A percentile compares a stretch with the other conserved stretches of the same genome.
Evolutionary conservation across 805 yeast genomes (phyloP).

Genomic region (Lachancea sp.): DNA sequence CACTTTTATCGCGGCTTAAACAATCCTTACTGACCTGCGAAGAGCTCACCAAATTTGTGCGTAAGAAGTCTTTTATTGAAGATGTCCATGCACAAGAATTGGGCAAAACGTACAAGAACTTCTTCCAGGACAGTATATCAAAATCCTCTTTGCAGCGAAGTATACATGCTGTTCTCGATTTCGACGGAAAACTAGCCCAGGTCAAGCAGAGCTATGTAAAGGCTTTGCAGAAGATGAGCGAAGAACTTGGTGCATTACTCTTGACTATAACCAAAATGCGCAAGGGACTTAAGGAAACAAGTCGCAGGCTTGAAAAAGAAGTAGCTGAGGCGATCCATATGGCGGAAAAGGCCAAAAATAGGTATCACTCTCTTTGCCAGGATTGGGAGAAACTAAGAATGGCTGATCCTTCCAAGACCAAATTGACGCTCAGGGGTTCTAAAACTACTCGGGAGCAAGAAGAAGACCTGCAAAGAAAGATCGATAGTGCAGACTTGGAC

Average conservation of each 20-base stretch:
- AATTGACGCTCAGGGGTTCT: slow-evolving; percentile 71
- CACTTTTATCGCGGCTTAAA: slow-evolving; percentile 65
- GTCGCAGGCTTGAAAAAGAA: slow-evolving; percentile 74
- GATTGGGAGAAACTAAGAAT: slow-evolving; percentile 78
- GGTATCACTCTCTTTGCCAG: slow-evolving; percentile 72
- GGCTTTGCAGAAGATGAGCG: slow-evolving; percentile 78
- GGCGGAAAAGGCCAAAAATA: slow-evolving; percentile 82
- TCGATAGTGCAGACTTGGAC: slow-evolving; percentile 79
- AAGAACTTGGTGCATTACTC: slow-evolving; percentile 69
- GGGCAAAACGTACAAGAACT: slow-evolving; percentile 58
- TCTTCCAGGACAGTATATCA: slow-evolving; percentile 23
- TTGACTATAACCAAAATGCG: slow-evolving; percentile 65
- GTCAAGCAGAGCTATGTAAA: slow-evolving; percentile 73
- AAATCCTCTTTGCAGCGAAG: slow-evolving; percentile 50
- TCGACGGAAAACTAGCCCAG: slow-evolving; percentile 68
- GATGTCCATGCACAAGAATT: slow-evolving; percentile 72
- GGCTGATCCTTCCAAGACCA: slow-evolving; percentile 79
- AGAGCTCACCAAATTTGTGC: slow-evolving; percentile 73
- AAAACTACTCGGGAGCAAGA: slow-evolving; percentile 79
- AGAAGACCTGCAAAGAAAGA: slow-evolving; percentile 76
- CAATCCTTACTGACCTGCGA: slow-evolving; percentile 77
- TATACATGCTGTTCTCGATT: slow-evolving; percentile 61
- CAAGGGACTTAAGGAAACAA: slow-evolving; percentile 75
- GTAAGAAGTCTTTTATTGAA: slow-evolving; percentile 71
- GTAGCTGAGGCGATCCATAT: slow-evolving; percentile 72